Base-by-base conservation (phyloP, 345 rosid genomes). In the Tarenaya hassleriana region DNA sequence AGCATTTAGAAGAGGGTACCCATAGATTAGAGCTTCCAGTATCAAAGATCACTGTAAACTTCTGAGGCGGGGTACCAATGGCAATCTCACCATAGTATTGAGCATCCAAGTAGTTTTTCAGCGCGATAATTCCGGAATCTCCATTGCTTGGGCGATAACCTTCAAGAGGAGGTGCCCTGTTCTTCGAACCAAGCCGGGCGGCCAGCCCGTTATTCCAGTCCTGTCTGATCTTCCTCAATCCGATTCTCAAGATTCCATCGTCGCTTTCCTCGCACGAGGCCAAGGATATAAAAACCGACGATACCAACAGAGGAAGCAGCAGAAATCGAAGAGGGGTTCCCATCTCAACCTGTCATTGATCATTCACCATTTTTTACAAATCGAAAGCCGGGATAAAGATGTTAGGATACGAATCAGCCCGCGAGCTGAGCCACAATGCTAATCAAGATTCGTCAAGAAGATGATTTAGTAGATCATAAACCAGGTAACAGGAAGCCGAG, bases 71-170 rank as follows among this genome's bases (percentile, higher is more conserved):
- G 42, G 91, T 72, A 40, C 91, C 91, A 34, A 83, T 40, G 16
- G 80, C 76, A 70, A 83, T 76, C 66, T 83, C 91, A 50, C 91
- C 91, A 76, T 72, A 83, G 60, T 81, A 81, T 62, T 81, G 88
- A 31, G 88, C 88, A 73, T 81, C 84, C 81, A 78, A 47, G 61
- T 58, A 78, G 71, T 81, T 81, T 60, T 69, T 81, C 33, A 83
- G 60, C 10, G 72, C 52, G n/a, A 83, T 69, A 40, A 83, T 76
- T 18, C 75, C 91, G 21, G 67, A 20, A 57, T 60, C 59, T 40
- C 67, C 62, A n/a, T n/a, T n/a, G n/a, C n/a, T n/a, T n/a, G n/a
- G n/a, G n/a, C n/a, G n/a, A n/a, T n/a, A n/a, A n/a, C n/a, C n/a
- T n/a, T n/a, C n/a, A n/a, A n/a, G n/a, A 6, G 58, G 27, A 0